phyloP scores from a whole-genome alignment of 2,329 filamentous ascomycete genomes.

The Mariannaea sp. region DNA sequence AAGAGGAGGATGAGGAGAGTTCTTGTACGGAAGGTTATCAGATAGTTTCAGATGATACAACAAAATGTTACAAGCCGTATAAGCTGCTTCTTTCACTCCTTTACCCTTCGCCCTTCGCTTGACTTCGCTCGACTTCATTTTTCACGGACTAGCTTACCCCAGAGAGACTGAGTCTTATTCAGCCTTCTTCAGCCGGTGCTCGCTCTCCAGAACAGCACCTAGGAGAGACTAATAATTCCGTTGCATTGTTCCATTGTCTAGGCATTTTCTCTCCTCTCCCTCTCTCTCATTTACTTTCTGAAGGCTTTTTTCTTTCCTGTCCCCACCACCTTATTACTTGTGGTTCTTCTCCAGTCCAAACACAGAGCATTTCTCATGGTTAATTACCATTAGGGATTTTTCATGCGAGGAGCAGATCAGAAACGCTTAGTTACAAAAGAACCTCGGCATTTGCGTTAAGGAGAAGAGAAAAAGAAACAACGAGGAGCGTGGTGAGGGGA shows the following conservation, averaged over 20 bases:
- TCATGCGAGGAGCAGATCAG: background rate
- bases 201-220: too few species aligned
- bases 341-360: too few species aligned
- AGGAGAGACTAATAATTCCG: too few species aligned
- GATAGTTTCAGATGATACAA: slow-evolving; percentile 7
- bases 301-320: too few species aligned
- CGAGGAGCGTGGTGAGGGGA: background rate
- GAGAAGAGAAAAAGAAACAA: slow-evolving; percentile 3
- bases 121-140: background rate
- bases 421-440: background rate
- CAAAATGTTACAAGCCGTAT: background rate
- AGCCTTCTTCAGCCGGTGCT: too few species aligned
- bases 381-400: background rate
- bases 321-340: too few species aligned
- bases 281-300: too few species aligned
- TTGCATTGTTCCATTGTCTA: too few species aligned
- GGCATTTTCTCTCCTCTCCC: too few species aligned
- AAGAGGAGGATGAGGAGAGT: background rate
- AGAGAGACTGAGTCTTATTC: too few species aligned
- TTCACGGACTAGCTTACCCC: too few species aligned
- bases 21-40: slow-evolving; percentile 13
- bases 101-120: too few species aligned
- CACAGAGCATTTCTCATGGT: background rate
- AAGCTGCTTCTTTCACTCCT: background rate
- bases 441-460: background rate